A percentile compares a stretch with the other conserved stretches of the same genome.
Evolutionary conservation across 768 basidiomycete genomes (phyloP).

Genomic region (Rhodotorula kratochvilovae): DNA sequence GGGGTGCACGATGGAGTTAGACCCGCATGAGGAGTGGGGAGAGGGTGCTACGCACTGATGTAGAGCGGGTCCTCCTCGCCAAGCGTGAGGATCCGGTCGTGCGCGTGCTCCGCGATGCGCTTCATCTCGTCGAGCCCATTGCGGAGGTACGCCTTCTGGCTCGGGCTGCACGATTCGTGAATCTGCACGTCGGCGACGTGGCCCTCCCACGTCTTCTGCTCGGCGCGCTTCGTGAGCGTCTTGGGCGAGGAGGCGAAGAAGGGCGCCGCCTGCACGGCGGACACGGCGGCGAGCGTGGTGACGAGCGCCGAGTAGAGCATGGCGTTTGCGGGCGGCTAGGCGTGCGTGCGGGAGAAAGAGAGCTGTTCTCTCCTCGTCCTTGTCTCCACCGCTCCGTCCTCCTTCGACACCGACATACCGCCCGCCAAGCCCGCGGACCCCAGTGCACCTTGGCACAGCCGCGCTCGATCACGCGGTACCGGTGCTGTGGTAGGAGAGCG

Average conservation of each 20-base stretch:
- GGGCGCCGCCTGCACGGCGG: conserved; percentile 21
- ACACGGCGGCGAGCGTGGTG: conserved; percentile 10
- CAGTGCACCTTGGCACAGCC: neutral
- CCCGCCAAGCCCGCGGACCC: neutral
- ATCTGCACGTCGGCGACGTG: conserved; percentile 22
- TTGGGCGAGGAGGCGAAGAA: conserved; percentile 7
- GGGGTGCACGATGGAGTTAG: no score
- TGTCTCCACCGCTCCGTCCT: no score
- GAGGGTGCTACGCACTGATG: neutral
- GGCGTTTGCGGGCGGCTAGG: neutral
- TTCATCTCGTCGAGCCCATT: conserved; percentile 32
- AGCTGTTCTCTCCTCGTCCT: neutral
- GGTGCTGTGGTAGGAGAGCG: no score
- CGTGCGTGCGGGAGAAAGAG: neutral
- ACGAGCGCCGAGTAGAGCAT: conserved; percentile 19
- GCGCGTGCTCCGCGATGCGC: conserved; percentile 16
- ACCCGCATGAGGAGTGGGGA: no score
- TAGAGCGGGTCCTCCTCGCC: conserved; percentile 28
- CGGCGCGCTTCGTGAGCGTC: conserved; percentile 10
- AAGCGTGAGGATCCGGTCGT: conserved; percentile 23
- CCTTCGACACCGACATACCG: neutral
- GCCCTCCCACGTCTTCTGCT: neutral
- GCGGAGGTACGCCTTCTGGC: conserved; percentile 22
- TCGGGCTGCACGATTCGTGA: conserved; percentile 27
- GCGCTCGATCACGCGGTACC: neutral